These are phyloP conservation scores for Allomyces arbusculus DNA, from an alignment of 192 early-diverging fungal species.

Conservation along the genomic window DNA sequence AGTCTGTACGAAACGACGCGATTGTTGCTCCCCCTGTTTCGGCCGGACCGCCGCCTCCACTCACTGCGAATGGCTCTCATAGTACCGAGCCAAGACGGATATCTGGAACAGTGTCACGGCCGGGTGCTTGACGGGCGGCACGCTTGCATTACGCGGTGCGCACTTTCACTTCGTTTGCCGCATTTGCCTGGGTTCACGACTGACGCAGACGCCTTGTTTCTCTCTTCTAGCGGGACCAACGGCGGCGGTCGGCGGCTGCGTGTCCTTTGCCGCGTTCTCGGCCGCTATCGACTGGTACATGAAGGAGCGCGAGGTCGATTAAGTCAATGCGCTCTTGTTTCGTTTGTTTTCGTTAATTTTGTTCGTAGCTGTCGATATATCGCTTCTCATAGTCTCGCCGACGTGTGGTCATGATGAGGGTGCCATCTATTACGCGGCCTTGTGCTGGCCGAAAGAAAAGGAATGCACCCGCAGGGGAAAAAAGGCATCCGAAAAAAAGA, in stretches of 20 bases:
- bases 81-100: constrained; percentile 90
- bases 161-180: constrained; percentile 19
- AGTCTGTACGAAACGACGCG: constrained; percentile 32
- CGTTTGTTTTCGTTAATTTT: neutral
- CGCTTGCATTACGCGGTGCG: constrained; percentile 53
- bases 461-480: no score
- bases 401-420: no score
- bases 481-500: neutral
- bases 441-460: no score
- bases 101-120: constrained; percentile 71
- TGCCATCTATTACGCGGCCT: no score
- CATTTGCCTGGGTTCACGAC: neutral
- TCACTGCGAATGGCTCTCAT: neutral
- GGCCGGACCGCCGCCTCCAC: no score
- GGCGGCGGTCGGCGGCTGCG: constrained; percentile 59
- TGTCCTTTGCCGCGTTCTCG: constrained; percentile 85
- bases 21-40: no score
- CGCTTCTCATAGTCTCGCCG: no score
- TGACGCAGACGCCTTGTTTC: neutral
- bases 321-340: neutral
- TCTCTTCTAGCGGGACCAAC: constrained; percentile 39
- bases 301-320: constrained; percentile 4
- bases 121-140: constrained; percentile 32
- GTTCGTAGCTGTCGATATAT: neutral
- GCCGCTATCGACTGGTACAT: constrained; percentile 81